Base-by-base conservation (phyloP, 345 rosid genomes). In the Geranium brycei region DNA sequence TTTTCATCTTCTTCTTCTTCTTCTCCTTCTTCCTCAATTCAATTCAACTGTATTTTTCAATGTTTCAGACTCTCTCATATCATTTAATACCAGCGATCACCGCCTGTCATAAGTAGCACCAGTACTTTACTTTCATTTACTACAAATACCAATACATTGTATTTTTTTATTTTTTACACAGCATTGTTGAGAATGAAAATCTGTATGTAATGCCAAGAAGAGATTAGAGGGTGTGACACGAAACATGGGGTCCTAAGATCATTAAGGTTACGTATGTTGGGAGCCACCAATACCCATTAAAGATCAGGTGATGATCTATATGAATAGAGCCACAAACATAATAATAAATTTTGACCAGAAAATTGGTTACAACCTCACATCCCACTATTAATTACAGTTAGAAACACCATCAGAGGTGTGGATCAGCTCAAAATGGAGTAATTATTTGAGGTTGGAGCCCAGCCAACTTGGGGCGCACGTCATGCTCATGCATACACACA, bases 401-500 rank as follows among this genome's bases (percentile, higher is more conserved):
- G 14, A 2, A 31, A 63, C 5, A 47, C 19, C 57, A 16, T 12
- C 38, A 0, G 58, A 41, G 30, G 3, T 17, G 14, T 35, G 41
- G 32, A 5, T 41, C 53, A 31, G 28, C 57, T 17, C 23, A 10
- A 55, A 58, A 51, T 12, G 58, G 18, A 57, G 64, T 12, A 63
- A 58, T 69, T 51, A 72, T 66, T 70, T 67, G 68, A 70, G 69
- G 73, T 7, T 35, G 7, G 41, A 35, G 41, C 41, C 41, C 41
- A 76, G 75, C 79, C 83, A 71, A 77, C 77, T 83, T 73, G 80
- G 69, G 76, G 64, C 63, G 71, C 81, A 83, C 84, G 79, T 82
- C 82, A 82, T 80, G 80, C 84, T 73, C 60, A 23, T 23, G 28
- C 28, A 23, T 23, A 23, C 28, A 23, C 28, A 23, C 28, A 23